These are phyloP conservation scores for Pythium myriotylum DNA, from an alignment of 352 stramenopile species.

Conservation along the genomic window DNA sequence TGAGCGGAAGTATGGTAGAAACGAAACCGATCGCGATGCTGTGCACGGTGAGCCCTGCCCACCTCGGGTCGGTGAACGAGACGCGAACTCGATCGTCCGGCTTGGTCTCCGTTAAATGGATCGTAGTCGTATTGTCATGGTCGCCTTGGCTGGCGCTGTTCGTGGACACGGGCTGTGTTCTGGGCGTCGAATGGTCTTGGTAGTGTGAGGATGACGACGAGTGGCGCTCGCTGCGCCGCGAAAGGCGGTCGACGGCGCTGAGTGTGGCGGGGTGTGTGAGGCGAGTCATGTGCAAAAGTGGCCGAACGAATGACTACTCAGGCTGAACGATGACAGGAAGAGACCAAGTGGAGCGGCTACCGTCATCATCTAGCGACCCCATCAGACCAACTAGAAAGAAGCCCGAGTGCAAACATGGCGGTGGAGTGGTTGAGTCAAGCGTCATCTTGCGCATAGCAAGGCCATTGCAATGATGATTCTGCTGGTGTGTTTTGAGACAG, in stretches of 20 bases:
- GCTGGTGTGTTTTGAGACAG: too few species aligned
- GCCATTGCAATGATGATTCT: too few species aligned
- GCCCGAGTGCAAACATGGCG: too few species aligned
- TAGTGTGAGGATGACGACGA: background rate
- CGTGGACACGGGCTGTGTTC: background rate
- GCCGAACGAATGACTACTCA: too few species aligned
- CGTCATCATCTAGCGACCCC: too few species aligned
- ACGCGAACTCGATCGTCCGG: background rate
- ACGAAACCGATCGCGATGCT: conserved; percentile 48
- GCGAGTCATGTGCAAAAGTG: conserved; percentile 23
- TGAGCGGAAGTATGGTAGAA: conserved; percentile 33
- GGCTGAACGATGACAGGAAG: too few species aligned
- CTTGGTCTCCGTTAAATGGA: background rate
- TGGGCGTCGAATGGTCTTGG: background rate
- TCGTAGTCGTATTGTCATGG: background rate
- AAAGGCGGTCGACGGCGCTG: conserved; percentile 35
- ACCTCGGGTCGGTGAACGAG: conserved; percentile 34
- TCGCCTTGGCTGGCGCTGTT: background rate
- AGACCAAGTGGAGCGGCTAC: too few species aligned
- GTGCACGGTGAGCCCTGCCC: conserved; percentile 51
- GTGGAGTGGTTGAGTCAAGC: too few species aligned
- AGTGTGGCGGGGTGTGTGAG: conserved; percentile 28
- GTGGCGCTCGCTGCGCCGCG: conserved; percentile 27
- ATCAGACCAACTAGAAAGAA: too few species aligned
- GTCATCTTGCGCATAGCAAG: too few species aligned